phyloP scores from a whole-genome alignment of 306 rosid genomes.

The Rosa rugosa region DNA sequence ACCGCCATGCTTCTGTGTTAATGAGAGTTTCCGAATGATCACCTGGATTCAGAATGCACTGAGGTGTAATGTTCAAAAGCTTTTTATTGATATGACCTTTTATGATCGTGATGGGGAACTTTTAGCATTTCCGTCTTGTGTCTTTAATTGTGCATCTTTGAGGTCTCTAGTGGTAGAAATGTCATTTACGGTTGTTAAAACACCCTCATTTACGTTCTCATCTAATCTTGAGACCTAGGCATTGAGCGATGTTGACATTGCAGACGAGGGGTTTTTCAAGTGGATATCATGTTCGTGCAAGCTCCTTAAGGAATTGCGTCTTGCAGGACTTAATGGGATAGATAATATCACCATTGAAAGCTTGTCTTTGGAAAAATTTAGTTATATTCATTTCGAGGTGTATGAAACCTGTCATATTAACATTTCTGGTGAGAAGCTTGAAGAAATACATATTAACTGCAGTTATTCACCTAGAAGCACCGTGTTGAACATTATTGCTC shows the following conservation, averaged over 20 bases:
- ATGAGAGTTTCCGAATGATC: not conserved
- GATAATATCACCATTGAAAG: not conserved
- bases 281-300: not conserved
- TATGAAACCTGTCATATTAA: not conserved
- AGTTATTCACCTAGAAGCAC: not conserved
- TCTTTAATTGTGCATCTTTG: not conserved
- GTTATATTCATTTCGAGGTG: not conserved
- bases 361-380: not conserved
- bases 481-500: not conserved
- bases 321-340: not conserved
- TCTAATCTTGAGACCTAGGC: not conserved
- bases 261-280: not conserved
- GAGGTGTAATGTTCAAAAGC: not conserved
- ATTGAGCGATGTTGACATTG: not conserved
- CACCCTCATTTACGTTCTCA: not conserved
- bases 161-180: not conserved
- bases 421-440: not conserved
- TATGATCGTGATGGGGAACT: not conserved
- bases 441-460: not conserved
- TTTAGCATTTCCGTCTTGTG: not conserved
- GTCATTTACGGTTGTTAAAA: not conserved
- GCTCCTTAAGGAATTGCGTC: not conserved
- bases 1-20: not conserved
- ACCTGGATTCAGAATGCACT: not conserved
- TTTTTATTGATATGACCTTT: not conserved